Conservation (phyloP, 2,329 filamentous ascomycete species). For the Fusarium sarcochroum region DNA sequence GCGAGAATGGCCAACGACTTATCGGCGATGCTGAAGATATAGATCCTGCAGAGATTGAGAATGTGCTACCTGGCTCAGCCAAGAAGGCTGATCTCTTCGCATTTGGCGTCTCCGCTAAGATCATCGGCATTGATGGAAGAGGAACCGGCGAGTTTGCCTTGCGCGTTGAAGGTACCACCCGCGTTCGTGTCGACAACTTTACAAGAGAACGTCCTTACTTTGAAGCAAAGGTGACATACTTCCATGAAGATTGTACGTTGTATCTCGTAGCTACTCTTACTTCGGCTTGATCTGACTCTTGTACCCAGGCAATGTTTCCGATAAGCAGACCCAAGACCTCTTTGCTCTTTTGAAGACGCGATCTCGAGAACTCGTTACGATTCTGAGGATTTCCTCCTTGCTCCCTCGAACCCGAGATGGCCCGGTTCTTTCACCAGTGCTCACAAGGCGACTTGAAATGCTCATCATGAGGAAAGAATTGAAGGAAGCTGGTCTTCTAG, state of each 20-base stretch:
- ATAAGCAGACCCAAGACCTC: constrained; percentile 75
- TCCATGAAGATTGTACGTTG: constrained; percentile 76
- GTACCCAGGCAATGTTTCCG: constrained; percentile 54
- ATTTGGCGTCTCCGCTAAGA: constrained; percentile 85
- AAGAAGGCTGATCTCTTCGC: constrained; percentile 82
- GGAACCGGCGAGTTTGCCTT: constrained; percentile 83
- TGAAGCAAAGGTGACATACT: constrained; percentile 81
- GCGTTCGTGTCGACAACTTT: constrained; percentile 76
- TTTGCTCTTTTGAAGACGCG: constrained; percentile 87
- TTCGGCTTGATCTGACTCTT: constrained; percentile 24
- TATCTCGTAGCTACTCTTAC: background rate
- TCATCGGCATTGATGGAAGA: constrained; percentile 82
- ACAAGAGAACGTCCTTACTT: constrained; percentile 87
- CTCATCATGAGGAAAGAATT: constrained; percentile 88
- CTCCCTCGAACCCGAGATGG: constrained; percentile 77
- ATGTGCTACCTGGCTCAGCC: constrained; percentile 70
- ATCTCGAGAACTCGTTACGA: constrained; percentile 86
- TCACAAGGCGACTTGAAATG: constrained; percentile 87
- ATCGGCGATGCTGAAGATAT: constrained; percentile 74
- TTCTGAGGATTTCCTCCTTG: constrained; percentile 88
- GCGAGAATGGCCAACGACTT: constrained; percentile 80
- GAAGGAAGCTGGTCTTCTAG: constrained; percentile 85
- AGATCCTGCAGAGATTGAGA: constrained; percentile 58
- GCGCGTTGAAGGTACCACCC: constrained; percentile 86
- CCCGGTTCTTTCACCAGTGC: constrained; percentile 81